Conservation (phyloP, 768 basidiomycete genomes). For the Lactifluus pinguis region DNA sequence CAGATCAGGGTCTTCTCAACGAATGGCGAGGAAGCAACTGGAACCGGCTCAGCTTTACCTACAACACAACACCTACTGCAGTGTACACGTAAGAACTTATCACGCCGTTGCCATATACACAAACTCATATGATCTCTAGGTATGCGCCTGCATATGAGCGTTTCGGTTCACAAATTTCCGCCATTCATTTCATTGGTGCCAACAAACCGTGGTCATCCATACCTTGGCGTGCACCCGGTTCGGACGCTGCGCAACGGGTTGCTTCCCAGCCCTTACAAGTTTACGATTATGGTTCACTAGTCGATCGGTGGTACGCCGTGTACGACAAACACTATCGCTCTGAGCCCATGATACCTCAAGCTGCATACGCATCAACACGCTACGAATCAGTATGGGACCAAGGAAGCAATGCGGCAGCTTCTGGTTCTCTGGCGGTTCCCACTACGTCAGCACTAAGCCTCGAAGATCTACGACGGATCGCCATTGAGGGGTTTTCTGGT, state of each 20-base stretch:
- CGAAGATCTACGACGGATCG: conserved; percentile 45
- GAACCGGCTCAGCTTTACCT: conserved; percentile 93
- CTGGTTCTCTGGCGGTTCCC: conserved; percentile 20
- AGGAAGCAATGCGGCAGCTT: conserved; percentile 31
- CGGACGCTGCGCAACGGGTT: conserved; percentile 27
- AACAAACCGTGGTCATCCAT: conserved; percentile 91
- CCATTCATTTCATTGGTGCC: conserved; percentile 91
- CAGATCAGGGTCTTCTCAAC: conserved; percentile 96
- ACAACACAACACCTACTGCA: conserved; percentile 96
- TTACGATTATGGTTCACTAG: conserved; percentile 72
- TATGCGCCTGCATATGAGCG: conserved; percentile 97
- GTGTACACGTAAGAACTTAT: conserved; percentile 75
- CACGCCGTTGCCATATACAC: background rate
- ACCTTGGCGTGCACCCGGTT: conserved; percentile 54
- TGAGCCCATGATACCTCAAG: conserved; percentile 32
- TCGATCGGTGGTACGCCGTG: conserved; percentile 85
- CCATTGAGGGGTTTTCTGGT: conserved; percentile 44
- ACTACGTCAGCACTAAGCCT: conserved; percentile 7
- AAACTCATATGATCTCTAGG: conserved; percentile 31
- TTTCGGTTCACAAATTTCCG: conserved; percentile 78
- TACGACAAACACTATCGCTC: conserved; percentile 86
- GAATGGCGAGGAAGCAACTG: conserved; percentile 86
- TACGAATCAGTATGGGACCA: conserved; percentile 76
- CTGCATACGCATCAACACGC: conserved; percentile 52
- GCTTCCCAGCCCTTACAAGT: conserved; percentile 35